These are phyloP conservation scores for Oryza longistaminata DNA, from an alignment of 176 grass and related monocot species.

Conservation along the genomic window DNA sequence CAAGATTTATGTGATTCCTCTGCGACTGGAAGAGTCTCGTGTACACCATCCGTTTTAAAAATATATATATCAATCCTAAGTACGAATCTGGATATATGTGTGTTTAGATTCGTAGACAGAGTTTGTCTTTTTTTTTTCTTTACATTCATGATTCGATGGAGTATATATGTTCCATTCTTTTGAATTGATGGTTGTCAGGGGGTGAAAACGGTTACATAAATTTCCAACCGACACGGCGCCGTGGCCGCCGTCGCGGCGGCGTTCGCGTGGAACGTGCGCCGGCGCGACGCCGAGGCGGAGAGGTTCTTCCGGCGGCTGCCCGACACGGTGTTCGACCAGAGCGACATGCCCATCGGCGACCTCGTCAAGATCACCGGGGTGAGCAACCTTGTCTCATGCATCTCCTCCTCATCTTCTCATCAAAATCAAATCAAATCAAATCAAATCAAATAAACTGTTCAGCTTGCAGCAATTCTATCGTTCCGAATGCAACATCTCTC, in stretches of 20 bases:
- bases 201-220: too few species aligned
- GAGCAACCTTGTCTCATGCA: conserved; percentile 9
- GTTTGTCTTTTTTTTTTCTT: too few species aligned
- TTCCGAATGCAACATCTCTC: neutral
- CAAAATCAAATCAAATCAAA: neutral
- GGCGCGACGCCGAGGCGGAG: conserved; percentile 55
- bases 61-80: too few species aligned
- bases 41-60: too few species aligned
- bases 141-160: too few species aligned
- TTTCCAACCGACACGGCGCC: neutral
- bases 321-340: conserved; percentile 59
- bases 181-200: too few species aligned
- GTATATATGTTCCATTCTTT: too few species aligned
- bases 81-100: too few species aligned
- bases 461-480: neutral
- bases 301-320: conserved; percentile 62
- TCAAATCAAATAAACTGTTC: neutral
- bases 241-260: conserved; percentile 29
- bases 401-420: neutral
- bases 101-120: too few species aligned
- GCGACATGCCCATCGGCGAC: conserved; percentile 70
- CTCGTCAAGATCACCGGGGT: conserved; percentile 95
- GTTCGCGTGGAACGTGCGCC: conserved; percentile 57
- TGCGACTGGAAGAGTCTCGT: too few species aligned
- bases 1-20: too few species aligned